These are phyloP conservation scores for Fusarium udum DNA, from an alignment of 2,329 filamentous ascomycete species.

Conservation along the genomic window DNA sequence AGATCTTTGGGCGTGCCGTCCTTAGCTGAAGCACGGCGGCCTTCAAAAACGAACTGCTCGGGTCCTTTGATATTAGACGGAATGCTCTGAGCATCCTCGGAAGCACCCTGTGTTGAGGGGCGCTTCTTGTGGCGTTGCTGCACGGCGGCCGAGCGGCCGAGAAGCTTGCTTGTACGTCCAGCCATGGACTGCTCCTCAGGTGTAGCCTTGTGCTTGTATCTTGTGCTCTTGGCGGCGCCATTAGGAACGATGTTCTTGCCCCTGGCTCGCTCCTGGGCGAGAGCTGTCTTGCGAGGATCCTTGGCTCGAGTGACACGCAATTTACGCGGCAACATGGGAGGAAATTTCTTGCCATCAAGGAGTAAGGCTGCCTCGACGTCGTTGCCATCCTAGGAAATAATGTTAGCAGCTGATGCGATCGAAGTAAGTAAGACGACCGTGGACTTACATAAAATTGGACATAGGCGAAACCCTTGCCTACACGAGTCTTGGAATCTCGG, in stretches of 20 bases:
- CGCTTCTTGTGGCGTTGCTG: conserved; percentile 52
- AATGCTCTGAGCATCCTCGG: conserved; percentile 26
- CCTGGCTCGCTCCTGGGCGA: conserved; percentile 53
- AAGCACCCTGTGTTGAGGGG: conserved; percentile 31
- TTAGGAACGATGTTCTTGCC: conserved; percentile 50
- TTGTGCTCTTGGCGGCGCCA: conserved; percentile 52
- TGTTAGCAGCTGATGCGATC: conserved; percentile 3
- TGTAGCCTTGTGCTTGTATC: conserved; percentile 76
- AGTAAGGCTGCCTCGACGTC: conserved; percentile 90
- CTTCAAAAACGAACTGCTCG: conserved; percentile 82
- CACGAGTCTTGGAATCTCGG: conserved; percentile 86
- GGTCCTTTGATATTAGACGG: conserved; percentile 61
- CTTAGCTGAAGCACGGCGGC: conserved; percentile 74
- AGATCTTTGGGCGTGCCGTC: conserved; percentile 71
- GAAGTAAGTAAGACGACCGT: neutral
- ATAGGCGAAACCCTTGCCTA: conserved; percentile 97
- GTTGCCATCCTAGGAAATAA: conserved; percentile 72
- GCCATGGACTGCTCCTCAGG: conserved; percentile 75
- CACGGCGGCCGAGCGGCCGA: conserved; percentile 73
- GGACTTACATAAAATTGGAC: conserved; percentile 83
- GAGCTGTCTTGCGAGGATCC: conserved; percentile 69
- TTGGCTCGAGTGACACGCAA: conserved; percentile 89
- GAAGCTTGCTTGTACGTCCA: conserved; percentile 77
- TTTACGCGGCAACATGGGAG: conserved; percentile 89
- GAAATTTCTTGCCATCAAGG: conserved; percentile 89